Evolutionary conservation across 2,329 filamentous ascomycete genomes (phyloP).

Genomic region (Penicillium sp.): DNA sequence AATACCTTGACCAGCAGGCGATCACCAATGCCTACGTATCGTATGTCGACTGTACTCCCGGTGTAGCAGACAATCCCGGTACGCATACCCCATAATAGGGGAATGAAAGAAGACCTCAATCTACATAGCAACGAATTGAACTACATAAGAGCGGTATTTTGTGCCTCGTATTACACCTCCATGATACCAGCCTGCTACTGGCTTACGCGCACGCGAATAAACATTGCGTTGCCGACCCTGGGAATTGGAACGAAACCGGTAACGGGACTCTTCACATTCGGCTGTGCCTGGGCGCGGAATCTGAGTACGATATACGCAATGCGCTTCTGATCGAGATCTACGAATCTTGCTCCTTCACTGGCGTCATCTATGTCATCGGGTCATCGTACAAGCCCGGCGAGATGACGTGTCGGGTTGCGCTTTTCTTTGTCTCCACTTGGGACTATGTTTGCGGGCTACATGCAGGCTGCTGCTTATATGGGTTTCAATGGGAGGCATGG

Average conservation of each 20-base stretch:
- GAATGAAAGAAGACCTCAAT: constrained; percentile 21
- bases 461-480: constrained; percentile 15
- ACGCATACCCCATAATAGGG: constrained; percentile 3
- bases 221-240: constrained; percentile 16
- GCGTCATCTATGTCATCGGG: constrained; percentile 18
- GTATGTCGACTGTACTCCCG: neutral
- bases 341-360: constrained; percentile 26
- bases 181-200: constrained; percentile 38
- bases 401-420: constrained; percentile 11
- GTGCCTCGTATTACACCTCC: constrained; percentile 36
- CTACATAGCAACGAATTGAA: constrained; percentile 23
- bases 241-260: constrained; percentile 9
- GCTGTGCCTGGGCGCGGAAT: constrained; percentile 16
- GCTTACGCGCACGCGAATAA: constrained; percentile 24
- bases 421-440: constrained; percentile 14
- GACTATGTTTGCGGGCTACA: constrained; percentile 14
- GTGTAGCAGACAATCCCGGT: neutral
- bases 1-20: constrained; percentile 40
- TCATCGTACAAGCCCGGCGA: constrained; percentile 15
- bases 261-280: constrained; percentile 21
- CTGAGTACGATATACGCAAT: neutral
- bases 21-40: constrained; percentile 40
- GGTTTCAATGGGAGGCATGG: constrained; percentile 11
- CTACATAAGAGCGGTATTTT: constrained; percentile 23
- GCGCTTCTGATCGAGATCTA: neutral